These are phyloP conservation scores for Cordyceps tenuipes DNA, from an alignment of 2,329 filamentous ascomycete genomes.

Conservation along the genomic window DNA sequence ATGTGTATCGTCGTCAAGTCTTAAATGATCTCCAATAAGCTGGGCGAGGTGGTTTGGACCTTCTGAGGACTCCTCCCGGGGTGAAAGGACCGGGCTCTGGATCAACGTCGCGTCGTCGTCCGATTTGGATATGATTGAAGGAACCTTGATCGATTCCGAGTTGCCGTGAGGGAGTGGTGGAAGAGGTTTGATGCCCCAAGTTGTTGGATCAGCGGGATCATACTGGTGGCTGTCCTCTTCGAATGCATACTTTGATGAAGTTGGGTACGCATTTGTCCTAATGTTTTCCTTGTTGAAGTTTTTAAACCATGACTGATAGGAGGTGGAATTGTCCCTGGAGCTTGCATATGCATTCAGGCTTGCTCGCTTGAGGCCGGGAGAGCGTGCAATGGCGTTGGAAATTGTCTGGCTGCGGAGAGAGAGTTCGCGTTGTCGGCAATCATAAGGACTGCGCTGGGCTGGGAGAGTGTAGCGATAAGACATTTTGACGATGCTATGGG, in stretches of 20 bases:
- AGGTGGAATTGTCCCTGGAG: not conserved
- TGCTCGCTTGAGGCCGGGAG: slow-evolving; percentile 4
- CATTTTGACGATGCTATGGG: slow-evolving; percentile 6
- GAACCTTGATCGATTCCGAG: not conserved
- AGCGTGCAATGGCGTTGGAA: slow-evolving; percentile 5
- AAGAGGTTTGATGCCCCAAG: slow-evolving; percentile 13
- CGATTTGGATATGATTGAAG: not conserved
- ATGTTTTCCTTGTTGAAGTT: slow-evolving; percentile 9
- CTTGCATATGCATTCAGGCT: not conserved
- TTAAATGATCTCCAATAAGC: slow-evolving; percentile 15
- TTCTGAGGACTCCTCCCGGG: not conserved
- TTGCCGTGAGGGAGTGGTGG: slow-evolving; percentile 12
- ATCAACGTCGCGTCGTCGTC: slow-evolving; percentile 13
- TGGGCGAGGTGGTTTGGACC: slow-evolving; percentile 14
- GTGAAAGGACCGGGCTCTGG: slow-evolving; percentile 3
- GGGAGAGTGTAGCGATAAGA: slow-evolving; percentile 12
- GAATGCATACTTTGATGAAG: not conserved
- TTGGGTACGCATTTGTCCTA: not conserved
- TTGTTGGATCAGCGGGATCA: slow-evolving; percentile 10
- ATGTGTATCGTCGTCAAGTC: not conserved
- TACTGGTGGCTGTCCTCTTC: not conserved
- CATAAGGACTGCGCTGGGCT: slow-evolving; percentile 8
- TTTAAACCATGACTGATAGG: not conserved
- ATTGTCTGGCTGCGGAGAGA: slow-evolving; percentile 10
- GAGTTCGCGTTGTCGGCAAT: not conserved